Conservation (phyloP, 495 filamentous ascomycete species). For the Margaritispora aquatica region DNA sequence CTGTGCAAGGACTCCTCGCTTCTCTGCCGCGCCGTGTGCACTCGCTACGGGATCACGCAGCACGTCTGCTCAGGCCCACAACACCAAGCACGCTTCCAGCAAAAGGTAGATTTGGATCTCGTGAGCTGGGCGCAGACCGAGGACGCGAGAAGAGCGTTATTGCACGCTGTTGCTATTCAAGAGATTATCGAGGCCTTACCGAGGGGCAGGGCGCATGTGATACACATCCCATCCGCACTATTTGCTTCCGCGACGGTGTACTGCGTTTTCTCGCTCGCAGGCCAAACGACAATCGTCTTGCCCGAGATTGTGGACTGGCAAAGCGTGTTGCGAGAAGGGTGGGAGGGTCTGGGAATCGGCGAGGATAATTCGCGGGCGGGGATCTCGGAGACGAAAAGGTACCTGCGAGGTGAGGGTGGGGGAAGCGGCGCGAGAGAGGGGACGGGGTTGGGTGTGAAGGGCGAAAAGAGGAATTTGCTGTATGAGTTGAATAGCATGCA, state of each 20-base stretch:
- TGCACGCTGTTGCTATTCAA: slow-evolving; percentile 44
- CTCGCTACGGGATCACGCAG: slow-evolving; percentile 35
- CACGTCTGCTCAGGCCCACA: slow-evolving; percentile 27
- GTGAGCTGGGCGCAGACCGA: slow-evolving; percentile 33
- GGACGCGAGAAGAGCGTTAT: slow-evolving; percentile 37
- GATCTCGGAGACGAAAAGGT: slow-evolving; percentile 32
- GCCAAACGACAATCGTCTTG: slow-evolving; percentile 31
- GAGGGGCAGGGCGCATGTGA: slow-evolving; percentile 39
- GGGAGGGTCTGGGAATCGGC: slow-evolving; percentile 30
- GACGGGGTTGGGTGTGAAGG: no score
- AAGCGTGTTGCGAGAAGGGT: slow-evolving; percentile 32
- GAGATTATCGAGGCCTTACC: slow-evolving; percentile 44
- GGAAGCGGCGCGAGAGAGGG: slow-evolving; percentile 16
- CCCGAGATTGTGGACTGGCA: slow-evolving; percentile 40
- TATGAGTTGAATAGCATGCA: slow-evolving; percentile 47
- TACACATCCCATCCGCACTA: slow-evolving; percentile 41
- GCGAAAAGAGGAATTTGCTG: slow-evolving; percentile 32
- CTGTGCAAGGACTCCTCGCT: slow-evolving; percentile 37
- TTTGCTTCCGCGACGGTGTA: slow-evolving; percentile 41
- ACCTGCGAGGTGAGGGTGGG: slow-evolving; percentile 30
- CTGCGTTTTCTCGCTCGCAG: slow-evolving; percentile 34
- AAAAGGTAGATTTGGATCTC: slow-evolving; percentile 31
- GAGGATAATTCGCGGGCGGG: slow-evolving; percentile 16
- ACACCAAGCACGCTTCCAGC: slow-evolving; percentile 21
- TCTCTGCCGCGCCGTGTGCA: slow-evolving; percentile 37